Base-by-base conservation (phyloP, 1,284 basidiomycete species). In the Porogramme epimiltina region DNA sequence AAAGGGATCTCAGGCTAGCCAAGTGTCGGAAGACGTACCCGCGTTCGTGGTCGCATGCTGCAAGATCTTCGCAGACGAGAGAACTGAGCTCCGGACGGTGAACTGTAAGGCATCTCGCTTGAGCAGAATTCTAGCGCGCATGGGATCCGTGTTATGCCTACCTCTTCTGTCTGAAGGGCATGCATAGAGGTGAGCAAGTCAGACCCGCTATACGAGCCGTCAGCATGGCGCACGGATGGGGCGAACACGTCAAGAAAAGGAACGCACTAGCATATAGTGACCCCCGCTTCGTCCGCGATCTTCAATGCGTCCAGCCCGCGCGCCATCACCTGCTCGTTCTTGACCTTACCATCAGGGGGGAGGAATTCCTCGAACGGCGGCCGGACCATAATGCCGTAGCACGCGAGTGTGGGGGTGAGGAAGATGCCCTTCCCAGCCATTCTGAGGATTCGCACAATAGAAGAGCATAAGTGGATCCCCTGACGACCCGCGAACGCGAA, bases 21-120 rank as follows among this genome's bases (percentile, higher is more conserved):
- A 73, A 62, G 25, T 28, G 16, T n/a, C 59, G 22, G 11, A 16
- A 42, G 18, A 59, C 67, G 23, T 18, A 70, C 70, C 73, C 25
- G 73, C 69, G 56, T 79, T 79, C 23, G 66, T 70, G 0, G 76
- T 79, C 0, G 77, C 77, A 45, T 79, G 77, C 33, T 66, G 64
- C 10, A 79, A 62, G 4, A 79, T 66, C 3, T 65, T 70, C 0
- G 63, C 50, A 0, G 73, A 70, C 0, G 71, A 54, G 2, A 79
- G 67, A 3, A 75, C 68, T 4, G 62, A 57, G 2, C 73, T 65
- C 18, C 77, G 69, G 5, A 77, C 72, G 2, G 71, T 65, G 53
- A 79, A 79, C 62, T 66, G 34, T 11, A 11, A 16, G 25, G 11
- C 8, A 15, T n/a, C 15, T 38, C 24, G 19, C 25, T 19, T 16